These are phyloP conservation scores for Solanum peruvianum DNA, from an alignment of 257 asterid genomes.

Conservation along the genomic window DNA sequence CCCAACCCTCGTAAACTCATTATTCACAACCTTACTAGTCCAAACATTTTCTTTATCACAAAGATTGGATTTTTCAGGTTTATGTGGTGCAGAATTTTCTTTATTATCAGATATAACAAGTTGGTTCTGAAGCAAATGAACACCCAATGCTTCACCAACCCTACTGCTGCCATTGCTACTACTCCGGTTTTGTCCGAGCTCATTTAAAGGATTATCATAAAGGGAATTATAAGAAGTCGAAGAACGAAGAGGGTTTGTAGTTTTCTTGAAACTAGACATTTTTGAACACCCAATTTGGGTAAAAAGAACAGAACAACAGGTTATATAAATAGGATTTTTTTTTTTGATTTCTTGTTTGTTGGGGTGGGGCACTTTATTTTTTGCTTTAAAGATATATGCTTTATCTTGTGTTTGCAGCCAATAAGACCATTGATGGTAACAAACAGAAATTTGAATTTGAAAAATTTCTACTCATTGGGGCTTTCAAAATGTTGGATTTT, in stretches of 20 bases:
- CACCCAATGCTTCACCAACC: conserved; percentile 5
- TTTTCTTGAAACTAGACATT: conserved; percentile 48
- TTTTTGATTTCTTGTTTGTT: background rate
- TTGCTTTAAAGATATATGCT: background rate
- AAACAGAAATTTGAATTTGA: conserved; percentile 77
- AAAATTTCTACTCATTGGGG: conserved; percentile 9
- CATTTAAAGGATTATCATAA: conserved; percentile 57
- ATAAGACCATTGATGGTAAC: conserved; percentile 9
- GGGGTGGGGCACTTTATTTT: background rate
- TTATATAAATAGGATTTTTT: background rate
- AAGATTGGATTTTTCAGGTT: background rate
- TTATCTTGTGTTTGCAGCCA: conserved; percentile 18
- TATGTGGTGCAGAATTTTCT: conserved; percentile 27
- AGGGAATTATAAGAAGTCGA: conserved; percentile 42
- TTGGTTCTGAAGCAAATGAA: conserved; percentile 15
- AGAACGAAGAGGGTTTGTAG: conserved; percentile 28
- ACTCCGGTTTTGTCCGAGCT: conserved; percentile 33
- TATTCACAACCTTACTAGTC: conserved; percentile 1
- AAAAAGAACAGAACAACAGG: background rate
- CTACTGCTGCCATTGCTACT: conserved; percentile 10
- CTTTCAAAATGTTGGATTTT: background rate
- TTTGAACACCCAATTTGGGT: background rate
- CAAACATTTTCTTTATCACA: conserved; percentile 21
- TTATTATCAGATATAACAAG: conserved; percentile 16
- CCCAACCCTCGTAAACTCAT: background rate